Conservation (phyloP, 768 basidiomycete species). For the Punctularia strigosozonata region DNA sequence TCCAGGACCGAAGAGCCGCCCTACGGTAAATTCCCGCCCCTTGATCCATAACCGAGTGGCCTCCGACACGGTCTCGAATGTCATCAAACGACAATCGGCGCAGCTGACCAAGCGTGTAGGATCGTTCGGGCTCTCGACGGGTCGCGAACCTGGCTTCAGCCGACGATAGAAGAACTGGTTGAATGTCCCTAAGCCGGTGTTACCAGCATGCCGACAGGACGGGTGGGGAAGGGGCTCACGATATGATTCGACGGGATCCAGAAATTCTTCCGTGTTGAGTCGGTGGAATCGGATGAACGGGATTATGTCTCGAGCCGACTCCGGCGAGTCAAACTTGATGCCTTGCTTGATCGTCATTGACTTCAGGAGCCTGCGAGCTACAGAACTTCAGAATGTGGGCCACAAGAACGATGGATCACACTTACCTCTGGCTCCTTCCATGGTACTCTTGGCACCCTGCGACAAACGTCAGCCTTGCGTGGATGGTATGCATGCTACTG, state of each 20-base stretch:
- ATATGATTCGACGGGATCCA: slow-evolving; percentile 75
- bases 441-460: slow-evolving; percentile 71
- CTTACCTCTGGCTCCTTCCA: slow-evolving; percentile 82
- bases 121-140: slow-evolving; percentile 60
- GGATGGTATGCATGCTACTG: slow-evolving; percentile 6
- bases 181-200: slow-evolving; percentile 60
- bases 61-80: slow-evolving; percentile 75
- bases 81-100: slow-evolving; percentile 97
- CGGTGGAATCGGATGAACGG: slow-evolving; percentile 85
- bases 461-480: no score
- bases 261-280: slow-evolving; percentile 71
- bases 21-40: slow-evolving; percentile 84
- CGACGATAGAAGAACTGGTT: slow-evolving; percentile 91
- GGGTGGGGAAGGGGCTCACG: slow-evolving; percentile 32
- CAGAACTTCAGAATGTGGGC: slow-evolving; percentile 1
- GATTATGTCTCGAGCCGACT: slow-evolving; percentile 75
- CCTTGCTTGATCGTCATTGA: slow-evolving; percentile 92
- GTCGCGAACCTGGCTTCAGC: slow-evolving; percentile 75
- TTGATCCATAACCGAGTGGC: slow-evolving; percentile 96
- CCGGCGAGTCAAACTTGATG: slow-evolving; percentile 79
- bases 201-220: background rate
- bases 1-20: slow-evolving; percentile 64
- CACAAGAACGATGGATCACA: slow-evolving; percentile 5
- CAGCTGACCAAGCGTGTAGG: slow-evolving; percentile 71
- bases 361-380: slow-evolving; percentile 75